These are phyloP conservation scores for Pseudonectria buxi DNA, from an alignment of 2,329 filamentous ascomycete genomes.

Conservation along the genomic window DNA sequence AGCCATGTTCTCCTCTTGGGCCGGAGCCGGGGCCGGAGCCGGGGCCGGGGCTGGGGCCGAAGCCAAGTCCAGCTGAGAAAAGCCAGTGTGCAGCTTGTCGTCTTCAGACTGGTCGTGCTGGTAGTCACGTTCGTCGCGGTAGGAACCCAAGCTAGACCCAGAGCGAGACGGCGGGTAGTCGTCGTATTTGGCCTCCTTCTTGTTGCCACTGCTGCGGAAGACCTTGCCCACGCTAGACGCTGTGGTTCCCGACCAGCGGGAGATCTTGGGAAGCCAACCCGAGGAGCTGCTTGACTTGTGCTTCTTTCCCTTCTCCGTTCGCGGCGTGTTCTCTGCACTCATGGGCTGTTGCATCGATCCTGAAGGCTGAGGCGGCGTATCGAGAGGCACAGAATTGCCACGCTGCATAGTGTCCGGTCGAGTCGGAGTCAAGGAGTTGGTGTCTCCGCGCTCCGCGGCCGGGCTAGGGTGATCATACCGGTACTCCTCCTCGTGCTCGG, in stretches of 20 bases:
- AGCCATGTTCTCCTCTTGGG: slow-evolving; percentile 26
- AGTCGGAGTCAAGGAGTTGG: slow-evolving; percentile 56
- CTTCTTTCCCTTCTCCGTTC: slow-evolving; percentile 70
- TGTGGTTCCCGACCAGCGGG: slow-evolving; percentile 95
- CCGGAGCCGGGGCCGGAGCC: slow-evolving; percentile 16
- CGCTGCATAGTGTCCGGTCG: slow-evolving; percentile 38
- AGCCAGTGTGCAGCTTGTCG: slow-evolving; percentile 54
- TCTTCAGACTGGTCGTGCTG: slow-evolving; percentile 49
- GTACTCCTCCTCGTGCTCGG: slow-evolving; percentile 73
- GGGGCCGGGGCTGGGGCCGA: slow-evolving; percentile 17
- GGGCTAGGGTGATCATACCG: slow-evolving; percentile 46
- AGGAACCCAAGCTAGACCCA: slow-evolving; percentile 64
- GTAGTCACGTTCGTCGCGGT: slow-evolving; percentile 51
- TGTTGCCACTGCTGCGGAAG: slow-evolving; percentile 59
- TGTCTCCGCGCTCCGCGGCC: slow-evolving; percentile 26
- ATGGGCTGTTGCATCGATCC: slow-evolving; percentile 31
- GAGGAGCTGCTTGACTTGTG: slow-evolving; percentile 82
- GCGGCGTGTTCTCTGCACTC: slow-evolving; percentile 74
- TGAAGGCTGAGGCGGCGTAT: slow-evolving; percentile 51
- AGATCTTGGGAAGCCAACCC: slow-evolving; percentile 81
- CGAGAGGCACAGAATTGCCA: slow-evolving; percentile 47
- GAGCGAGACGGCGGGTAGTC: slow-evolving; percentile 63
- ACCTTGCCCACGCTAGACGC: slow-evolving; percentile 77
- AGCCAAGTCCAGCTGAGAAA: slow-evolving; percentile 45
- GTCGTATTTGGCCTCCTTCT: slow-evolving; percentile 54